phyloP scores from a whole-genome alignment of 768 basidiomycete genomes.

The Royoungia palumana region DNA sequence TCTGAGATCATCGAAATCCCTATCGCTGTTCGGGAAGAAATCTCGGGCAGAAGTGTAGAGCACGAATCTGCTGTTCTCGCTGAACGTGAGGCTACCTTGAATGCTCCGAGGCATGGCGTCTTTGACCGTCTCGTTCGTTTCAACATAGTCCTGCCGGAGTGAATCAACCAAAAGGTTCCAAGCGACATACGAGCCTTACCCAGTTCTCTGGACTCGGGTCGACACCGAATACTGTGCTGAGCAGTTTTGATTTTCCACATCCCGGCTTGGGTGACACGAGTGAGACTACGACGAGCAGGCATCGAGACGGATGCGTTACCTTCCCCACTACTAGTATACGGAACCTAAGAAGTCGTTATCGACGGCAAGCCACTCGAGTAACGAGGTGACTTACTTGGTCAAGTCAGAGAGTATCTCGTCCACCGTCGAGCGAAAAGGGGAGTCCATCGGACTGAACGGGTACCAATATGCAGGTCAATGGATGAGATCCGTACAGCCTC shows the following conservation, averaged over 20 bases:
- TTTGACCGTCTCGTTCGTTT: not conserved
- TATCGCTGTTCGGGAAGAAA: slow-evolving; percentile 7
- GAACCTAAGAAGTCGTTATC: not conserved
- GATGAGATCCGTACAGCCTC: no score
- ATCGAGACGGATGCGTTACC: not conserved
- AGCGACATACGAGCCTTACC: not conserved
- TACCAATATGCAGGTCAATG: no score
- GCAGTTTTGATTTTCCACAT: slow-evolving; percentile 3
- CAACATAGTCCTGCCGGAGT: not conserved
- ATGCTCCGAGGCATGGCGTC: not conserved
- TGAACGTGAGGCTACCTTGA: not conserved
- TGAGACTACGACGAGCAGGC: not conserved
- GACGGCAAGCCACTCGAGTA: not conserved
- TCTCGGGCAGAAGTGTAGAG: slow-evolving; percentile 4
- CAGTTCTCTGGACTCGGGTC: not conserved
- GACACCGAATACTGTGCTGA: slow-evolving; percentile 5
- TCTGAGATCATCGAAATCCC: slow-evolving; percentile 1
- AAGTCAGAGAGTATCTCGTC: not conserved
- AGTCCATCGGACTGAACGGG: not conserved
- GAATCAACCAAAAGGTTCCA: not conserved
- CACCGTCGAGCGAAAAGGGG: not conserved
- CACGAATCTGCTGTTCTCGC: slow-evolving; percentile 1
- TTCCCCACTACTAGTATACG: slow-evolving; percentile 5
- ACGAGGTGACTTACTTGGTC: not conserved
- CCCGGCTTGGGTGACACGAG: not conserved